Evolutionary conservation across 2,329 filamentous ascomycete genomes (phyloP), one percentile per base, ranked within the genome.

Genomic region (Hirsutella minnesotensis): DNA sequence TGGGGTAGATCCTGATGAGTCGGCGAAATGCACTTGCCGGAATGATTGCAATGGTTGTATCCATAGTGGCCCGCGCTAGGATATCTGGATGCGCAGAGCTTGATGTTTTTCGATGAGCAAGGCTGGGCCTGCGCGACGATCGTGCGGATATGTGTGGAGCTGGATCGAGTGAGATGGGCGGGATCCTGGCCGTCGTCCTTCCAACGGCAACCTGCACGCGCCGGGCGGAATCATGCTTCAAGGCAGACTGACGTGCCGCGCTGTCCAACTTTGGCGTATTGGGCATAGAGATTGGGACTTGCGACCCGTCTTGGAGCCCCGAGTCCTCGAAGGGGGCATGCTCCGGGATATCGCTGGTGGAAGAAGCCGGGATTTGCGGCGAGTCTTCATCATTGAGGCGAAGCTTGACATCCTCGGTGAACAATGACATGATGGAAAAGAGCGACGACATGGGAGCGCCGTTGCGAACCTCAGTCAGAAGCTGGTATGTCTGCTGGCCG

Each of bases 11-110:
- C 56, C 86, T 80, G 40, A 94, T 98, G 41, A 98, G 69, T 9
- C 94, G 81, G 42, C 88, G 80, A 54, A 98, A 98, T 3, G 92
- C 94, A 57, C 88, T 95, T 1, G 92, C 92, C 1, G 94, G 94
- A 44, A 98, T 98, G 49, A 98, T 94, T 5, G 92, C 92, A 62
- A 98, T 95, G 0, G 94, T 98, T 0, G 92, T 98, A 58, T 98
- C 94, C 20, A 94, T 84, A 15, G 88, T 94, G 5, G 92, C 92
- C 50, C 92, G 77, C n/a, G 90, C 92, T 49, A 98, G 87, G 48
- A 98, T 92, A 56, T 98, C 92, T 10, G 92, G 92, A 62, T 98
- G 92, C 0, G 86, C 88, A 13, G 92, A 96, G 49, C 81, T 83
- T 10, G 77, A 75, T 27, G 66, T 62, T 15, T 57, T 57, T 43